A percentile compares a stretch with the other conserved stretches of the same genome.
These are phyloP conservation scores for Diutina catenulata DNA, from an alignment of 1,139 yeast genomes.

Conservation along the genomic window DNA sequence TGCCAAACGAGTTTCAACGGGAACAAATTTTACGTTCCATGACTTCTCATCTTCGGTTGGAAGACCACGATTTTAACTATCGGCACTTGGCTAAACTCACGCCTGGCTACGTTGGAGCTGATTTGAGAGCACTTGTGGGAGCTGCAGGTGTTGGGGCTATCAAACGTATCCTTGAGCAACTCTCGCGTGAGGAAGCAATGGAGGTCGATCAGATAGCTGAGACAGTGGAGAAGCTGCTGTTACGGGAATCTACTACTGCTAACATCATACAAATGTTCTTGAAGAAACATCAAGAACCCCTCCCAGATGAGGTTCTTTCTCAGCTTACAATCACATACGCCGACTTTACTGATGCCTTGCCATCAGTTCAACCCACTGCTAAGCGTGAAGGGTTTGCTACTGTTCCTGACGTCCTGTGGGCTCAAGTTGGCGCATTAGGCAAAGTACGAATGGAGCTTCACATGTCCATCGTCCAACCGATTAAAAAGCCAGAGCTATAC, in stretches of 20 bases:
- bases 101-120: constrained; percentile 98
- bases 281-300: constrained; percentile 64
- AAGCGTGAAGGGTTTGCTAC: constrained; percentile 98
- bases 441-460: constrained; percentile 80
- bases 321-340: constrained; percentile 64
- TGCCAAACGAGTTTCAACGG: constrained; percentile 82
- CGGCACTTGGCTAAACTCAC: constrained; percentile 75
- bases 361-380: constrained; percentile 93
- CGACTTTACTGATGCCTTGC: constrained; percentile 78
- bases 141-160: constrained; percentile 96
- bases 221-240: neutral
- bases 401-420: constrained; percentile 96
- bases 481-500: constrained; percentile 82
- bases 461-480: constrained; percentile 97
- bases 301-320: constrained; percentile 60
- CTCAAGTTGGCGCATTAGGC: constrained; percentile 81
- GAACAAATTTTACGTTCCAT: constrained; percentile 65
- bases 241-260: neutral
- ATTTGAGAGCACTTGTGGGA: constrained; percentile 81
- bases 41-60: constrained; percentile 51
- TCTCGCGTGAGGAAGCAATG: neutral
- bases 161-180: constrained; percentile 69
- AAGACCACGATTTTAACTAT: constrained; percentile 55
- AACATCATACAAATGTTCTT: constrained; percentile 56
- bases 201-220: constrained; percentile 2